Percentiles rank a stretch among this genome's conserved stretches.
phyloP scores from a whole-genome alignment of 495 filamentous ascomycete genomes.

The Penicillium cinerascens region DNA sequence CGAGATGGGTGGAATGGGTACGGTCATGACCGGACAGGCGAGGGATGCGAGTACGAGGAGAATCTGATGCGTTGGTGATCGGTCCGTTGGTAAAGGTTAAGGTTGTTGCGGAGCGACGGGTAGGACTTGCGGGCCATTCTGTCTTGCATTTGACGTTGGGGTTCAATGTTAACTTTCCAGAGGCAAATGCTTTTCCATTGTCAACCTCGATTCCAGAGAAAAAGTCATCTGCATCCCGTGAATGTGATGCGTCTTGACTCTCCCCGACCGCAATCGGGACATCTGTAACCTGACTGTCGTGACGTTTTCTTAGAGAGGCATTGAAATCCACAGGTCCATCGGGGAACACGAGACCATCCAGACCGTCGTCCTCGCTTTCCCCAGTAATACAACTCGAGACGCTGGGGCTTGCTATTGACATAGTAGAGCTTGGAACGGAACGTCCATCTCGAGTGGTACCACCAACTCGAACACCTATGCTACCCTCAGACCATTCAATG shows the following conservation, averaged over 20 bases:
- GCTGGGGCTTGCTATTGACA: conserved; percentile 86
- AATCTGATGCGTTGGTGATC: conserved; percentile 63
- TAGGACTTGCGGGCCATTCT: conserved; percentile 60
- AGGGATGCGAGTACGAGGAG: conserved; percentile 55
- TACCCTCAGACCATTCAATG: conserved; percentile 85
- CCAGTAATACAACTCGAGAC: conserved; percentile 82
- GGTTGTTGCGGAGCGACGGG: conserved; percentile 72
- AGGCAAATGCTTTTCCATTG: conserved; percentile 73
- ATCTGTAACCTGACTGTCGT: conserved; percentile 50
- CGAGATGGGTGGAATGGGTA: conserved; percentile 66
- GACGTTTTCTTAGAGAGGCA: conserved; percentile 67
- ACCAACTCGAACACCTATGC: conserved; percentile 81
- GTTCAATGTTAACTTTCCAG: conserved; percentile 78
- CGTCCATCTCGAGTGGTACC: conserved; percentile 74
- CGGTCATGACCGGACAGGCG: conserved; percentile 62
- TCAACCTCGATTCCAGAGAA: conserved; percentile 85
- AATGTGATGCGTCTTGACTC: conserved; percentile 23
- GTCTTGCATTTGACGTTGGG: conserved; percentile 88
- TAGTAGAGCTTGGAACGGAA: conserved; percentile 77
- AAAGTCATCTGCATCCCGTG: conserved; percentile 70
- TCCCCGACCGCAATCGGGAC: conserved; percentile 23
- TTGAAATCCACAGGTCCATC: conserved; percentile 77
- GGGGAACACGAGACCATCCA: conserved; percentile 80
- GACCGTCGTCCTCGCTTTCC: conserved; percentile 91
- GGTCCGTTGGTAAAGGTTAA: conserved; percentile 79